Base-by-base conservation (phyloP, 305 asterid genomes). In the Fraxinus velutina region DNA sequence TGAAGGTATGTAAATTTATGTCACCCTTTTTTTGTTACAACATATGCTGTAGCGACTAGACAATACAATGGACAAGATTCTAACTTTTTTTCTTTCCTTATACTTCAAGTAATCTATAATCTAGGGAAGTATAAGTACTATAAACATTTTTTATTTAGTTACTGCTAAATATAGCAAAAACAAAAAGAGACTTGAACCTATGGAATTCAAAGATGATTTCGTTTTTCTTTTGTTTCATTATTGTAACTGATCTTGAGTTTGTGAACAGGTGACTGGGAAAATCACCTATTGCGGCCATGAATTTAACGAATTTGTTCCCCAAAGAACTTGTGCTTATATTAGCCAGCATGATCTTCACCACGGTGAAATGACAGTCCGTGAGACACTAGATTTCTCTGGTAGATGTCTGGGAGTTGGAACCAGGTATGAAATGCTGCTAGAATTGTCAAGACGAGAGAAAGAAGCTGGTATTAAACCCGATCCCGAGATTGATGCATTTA, bases 321-420 rank as follows among this genome's bases (percentile, higher is more conserved):
- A 90, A 81, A 90, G 96, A 84, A 94, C 97, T 3, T 85, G 97
- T 83, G 97, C 97, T 72, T 94, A 92, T 76, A 94, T 94, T 39
- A 89, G 92, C 86, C 91, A 89, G 76, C 88, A 88, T 29, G 91
- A 89, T 83, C 92, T 89, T 73, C 92, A 89, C 57, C 73, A 85
- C 5, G 92, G 92, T 60, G 92, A 89, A 77, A 88, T 89, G 92
- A 89, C 92, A 15, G 92, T 88, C 73, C 85, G 91, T 0, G 92
- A 89, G 80, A 89, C 91, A 0, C 24, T 89, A 27, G 92, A 89
- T 81, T 89, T 89, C 84, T 83, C 92, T 24, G 92, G 92, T 15
- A 80, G 92, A 57, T 89, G 91, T 76, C 83, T 88, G 79, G 92
- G 92, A 34, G 91, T 89, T 5, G 92, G 92, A 37, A 85, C 92